Conservation (phyloP, 768 basidiomycete species). For the Calocera cornea region DNA sequence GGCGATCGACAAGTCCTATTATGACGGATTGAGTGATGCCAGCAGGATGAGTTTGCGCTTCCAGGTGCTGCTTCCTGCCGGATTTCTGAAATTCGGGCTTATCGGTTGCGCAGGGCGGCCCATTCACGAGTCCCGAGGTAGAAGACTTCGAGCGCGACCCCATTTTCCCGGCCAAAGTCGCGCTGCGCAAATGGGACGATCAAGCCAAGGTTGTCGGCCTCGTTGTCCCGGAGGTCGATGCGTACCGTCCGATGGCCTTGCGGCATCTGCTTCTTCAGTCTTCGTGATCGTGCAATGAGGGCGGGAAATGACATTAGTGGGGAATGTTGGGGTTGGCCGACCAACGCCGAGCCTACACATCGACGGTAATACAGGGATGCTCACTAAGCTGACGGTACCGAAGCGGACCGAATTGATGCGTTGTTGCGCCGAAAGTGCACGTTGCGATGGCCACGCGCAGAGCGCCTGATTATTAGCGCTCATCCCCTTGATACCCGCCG, state of each 20-base stretch:
- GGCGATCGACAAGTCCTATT: background rate
- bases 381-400: background rate
- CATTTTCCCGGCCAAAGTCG: conserved; percentile 11
- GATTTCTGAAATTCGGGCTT: conserved; percentile 4
- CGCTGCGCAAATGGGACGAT: conserved; percentile 12
- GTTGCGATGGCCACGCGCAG: background rate
- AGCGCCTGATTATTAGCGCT: background rate
- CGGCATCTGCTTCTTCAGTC: background rate
- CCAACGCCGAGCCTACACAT: background rate
- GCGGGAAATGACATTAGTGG: background rate
- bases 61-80: conserved; percentile 5
- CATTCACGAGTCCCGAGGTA: conserved; percentile 9
- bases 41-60: background rate
- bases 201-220: conserved; percentile 9
- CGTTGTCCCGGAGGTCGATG: conserved; percentile 4
- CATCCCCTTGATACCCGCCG: background rate
- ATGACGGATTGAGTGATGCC: conserved; percentile 5
- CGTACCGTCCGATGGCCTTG: conserved; percentile 6
- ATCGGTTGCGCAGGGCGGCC: conserved; percentile 9
- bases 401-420: background rate
- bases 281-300: background rate
- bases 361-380: background rate
- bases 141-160: conserved; percentile 11
- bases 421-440: background rate
- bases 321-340: background rate